These are phyloP conservation scores for Elaphomyces granulatus DNA, from an alignment of 495 filamentous ascomycete species.

Conservation along the genomic window DNA sequence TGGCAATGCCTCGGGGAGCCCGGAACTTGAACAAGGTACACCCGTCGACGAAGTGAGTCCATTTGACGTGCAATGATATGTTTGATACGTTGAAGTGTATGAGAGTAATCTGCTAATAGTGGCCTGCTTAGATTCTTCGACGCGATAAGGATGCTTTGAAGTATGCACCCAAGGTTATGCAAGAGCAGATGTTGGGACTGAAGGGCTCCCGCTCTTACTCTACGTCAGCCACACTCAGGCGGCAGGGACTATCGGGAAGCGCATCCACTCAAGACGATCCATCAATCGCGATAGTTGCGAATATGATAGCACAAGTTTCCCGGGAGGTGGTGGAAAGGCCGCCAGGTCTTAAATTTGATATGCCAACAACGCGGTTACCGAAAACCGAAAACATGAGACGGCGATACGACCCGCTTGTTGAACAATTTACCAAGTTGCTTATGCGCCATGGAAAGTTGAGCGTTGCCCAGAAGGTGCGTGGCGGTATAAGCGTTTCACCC, in stretches of 20 bases:
- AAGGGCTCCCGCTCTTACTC: constrained; percentile 44
- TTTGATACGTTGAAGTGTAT: not conserved
- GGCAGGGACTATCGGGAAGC: constrained; percentile 5
- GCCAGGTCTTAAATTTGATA: constrained; percentile 56
- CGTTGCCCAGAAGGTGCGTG: constrained; percentile 62
- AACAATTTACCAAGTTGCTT: constrained; percentile 75
- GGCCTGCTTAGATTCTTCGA: constrained; percentile 41
- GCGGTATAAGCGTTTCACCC: constrained; percentile 1
- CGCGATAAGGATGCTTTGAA: constrained; percentile 46
- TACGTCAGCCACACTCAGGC: constrained; percentile 31
- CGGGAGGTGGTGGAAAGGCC: constrained; percentile 16
- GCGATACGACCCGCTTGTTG: constrained; percentile 67
- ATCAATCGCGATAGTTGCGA: constrained; percentile 23
- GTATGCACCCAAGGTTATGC: constrained; percentile 54
- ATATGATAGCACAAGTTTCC: constrained; percentile 26
- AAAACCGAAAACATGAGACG: constrained; percentile 49
- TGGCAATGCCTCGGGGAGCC: constrained; percentile 30
- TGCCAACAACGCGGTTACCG: constrained; percentile 51
- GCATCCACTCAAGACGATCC: constrained; percentile 10
- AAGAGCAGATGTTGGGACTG: constrained; percentile 36
- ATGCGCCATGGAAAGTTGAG: constrained; percentile 83
- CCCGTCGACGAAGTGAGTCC: constrained; percentile 47
- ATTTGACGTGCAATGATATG: no score
- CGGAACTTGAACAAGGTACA: constrained; percentile 51
- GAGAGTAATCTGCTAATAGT: not conserved